Base-by-base conservation (phyloP, 169 alveolate genomes). In the Cryptosporidium tyzzeri region DNA sequence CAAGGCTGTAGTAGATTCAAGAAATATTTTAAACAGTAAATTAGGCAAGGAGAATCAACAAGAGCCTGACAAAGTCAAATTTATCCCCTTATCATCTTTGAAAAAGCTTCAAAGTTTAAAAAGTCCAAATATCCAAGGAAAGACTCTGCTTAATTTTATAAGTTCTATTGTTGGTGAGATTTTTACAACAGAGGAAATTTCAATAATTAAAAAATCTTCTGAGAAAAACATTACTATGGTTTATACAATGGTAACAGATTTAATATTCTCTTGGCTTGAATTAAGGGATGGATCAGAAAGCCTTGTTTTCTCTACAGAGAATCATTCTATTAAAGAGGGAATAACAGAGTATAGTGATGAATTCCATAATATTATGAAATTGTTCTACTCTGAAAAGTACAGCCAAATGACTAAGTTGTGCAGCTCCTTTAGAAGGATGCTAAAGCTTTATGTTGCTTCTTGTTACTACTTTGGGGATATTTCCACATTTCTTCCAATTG, bases 401-500 rank as follows among this genome's bases (percentile, higher is more conserved):
- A 45, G 58, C 18, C 74, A 62, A 29, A 80, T 80, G 89, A 41
- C 62, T 23, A 37, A 35, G 53, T 37, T 80, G 41, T 80, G 80
- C n/a, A 44, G 18, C n/a, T 18, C 44, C 16, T 80, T 80, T 31
- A 80, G n/a, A 18, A 23, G 62, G 1, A 59, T 80, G 53, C 29
- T 80, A 33, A 59, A 51, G 31, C 16, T 62, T 14, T 80, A 80
- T 65, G 75, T 80, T 61, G 89, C 89, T 65, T 58, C 89, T 16
- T 80, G 89, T 26, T 80, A 80, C 44, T 80, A 80, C 65, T 80
- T 80, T 62, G 75, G 80, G 6, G 89, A 80, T 61, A 45, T 62
- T 62, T 21, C 35, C 23, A 62, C 89, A 6, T 80, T 80, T 65
- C 65, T 80, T 31, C 89, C 89, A 26, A 10, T 80, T 8, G 33